Evolutionary conservation across 1,284 basidiomycete species (phyloP).

Genomic region (Cryptococcus jaspeensis): DNA sequence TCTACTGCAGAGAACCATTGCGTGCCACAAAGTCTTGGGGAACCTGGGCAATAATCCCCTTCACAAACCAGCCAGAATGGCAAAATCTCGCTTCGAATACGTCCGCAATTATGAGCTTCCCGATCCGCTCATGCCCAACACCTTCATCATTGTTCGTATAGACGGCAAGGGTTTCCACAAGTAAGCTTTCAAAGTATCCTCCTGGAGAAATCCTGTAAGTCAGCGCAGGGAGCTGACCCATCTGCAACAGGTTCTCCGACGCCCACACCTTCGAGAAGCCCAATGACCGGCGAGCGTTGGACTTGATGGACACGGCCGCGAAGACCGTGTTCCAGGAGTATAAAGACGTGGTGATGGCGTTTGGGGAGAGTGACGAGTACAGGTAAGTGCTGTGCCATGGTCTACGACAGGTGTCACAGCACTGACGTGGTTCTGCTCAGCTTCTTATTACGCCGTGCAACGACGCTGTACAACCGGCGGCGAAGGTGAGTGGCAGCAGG

Average conservation of each 20-base stretch:
- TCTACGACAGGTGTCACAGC: too few species aligned
- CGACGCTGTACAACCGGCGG: conserved; percentile 78
- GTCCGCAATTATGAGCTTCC: conserved; percentile 87
- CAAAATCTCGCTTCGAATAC: conserved; percentile 86
- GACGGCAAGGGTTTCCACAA: conserved; percentile 96
- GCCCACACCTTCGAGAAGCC: conserved; percentile 82
- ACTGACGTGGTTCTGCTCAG: conserved; percentile 51
- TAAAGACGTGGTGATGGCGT: conserved; percentile 78
- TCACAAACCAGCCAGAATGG: conserved; percentile 59
- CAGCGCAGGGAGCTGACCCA: background rate
- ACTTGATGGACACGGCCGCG: conserved; percentile 92
- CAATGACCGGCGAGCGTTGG: conserved; percentile 81
- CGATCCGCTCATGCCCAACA: conserved; percentile 78
- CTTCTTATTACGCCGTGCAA: conserved; percentile 77
- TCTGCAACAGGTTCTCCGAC: conserved; percentile 69
- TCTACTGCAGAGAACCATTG: too few species aligned
- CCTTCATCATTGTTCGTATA: conserved; percentile 81
- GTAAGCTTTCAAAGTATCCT: conserved; percentile 55
- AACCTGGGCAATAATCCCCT: too few species aligned
- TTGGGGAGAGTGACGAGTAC: conserved; percentile 96
- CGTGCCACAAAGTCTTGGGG: too few species aligned
- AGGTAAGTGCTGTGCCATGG: conserved; percentile 62
- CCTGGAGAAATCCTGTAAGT: background rate
- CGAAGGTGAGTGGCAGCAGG: conserved; percentile 54
- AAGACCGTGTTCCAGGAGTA: conserved; percentile 75